Conservation (phyloP, 2,329 filamentous ascomycete species). For the Colletotrichum euphorbiae region DNA sequence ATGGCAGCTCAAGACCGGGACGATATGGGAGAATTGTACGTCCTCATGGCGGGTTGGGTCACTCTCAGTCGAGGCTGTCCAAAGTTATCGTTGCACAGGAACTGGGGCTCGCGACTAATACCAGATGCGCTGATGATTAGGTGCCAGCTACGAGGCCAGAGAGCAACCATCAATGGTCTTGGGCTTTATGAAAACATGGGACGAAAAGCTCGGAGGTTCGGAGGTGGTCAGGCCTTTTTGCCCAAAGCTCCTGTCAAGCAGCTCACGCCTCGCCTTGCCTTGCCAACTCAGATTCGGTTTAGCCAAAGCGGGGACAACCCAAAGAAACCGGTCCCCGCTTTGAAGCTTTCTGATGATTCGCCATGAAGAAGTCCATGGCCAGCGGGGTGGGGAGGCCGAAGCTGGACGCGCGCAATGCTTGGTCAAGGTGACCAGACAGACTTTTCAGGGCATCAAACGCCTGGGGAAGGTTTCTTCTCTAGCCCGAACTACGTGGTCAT, state of each 20-base stretch:
- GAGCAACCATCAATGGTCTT: not conserved
- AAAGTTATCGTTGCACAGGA: not conserved
- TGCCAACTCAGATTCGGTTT: slow-evolving; percentile 9
- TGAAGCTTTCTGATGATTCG: not conserved
- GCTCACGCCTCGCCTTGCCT: not conserved
- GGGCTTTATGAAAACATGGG: slow-evolving; percentile 28
- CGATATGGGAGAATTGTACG: not conserved
- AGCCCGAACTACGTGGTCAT: slow-evolving; percentile 30
- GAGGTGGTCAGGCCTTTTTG: slow-evolving; percentile 9
- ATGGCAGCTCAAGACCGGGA: not conserved
- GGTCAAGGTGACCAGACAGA: not conserved
- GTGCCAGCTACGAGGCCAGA: not conserved
- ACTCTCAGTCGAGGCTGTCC: not conserved
- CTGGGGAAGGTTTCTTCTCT: not conserved
- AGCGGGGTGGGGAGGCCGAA: not conserved
- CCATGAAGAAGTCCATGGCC: not conserved
- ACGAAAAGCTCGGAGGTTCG: slow-evolving; percentile 25
- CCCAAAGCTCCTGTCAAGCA: slow-evolving; percentile 13
- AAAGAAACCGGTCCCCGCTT: slow-evolving; percentile 6
- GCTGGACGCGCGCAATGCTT: not conserved
- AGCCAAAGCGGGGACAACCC: slow-evolving; percentile 6
- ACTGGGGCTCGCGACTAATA: not conserved
- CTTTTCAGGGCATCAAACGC: slow-evolving; percentile 22
- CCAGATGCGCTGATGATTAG: not conserved
- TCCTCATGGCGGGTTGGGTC: not conserved